Conservation (phyloP, 306 rosid genomes). For the Sicyos edulis region DNA sequence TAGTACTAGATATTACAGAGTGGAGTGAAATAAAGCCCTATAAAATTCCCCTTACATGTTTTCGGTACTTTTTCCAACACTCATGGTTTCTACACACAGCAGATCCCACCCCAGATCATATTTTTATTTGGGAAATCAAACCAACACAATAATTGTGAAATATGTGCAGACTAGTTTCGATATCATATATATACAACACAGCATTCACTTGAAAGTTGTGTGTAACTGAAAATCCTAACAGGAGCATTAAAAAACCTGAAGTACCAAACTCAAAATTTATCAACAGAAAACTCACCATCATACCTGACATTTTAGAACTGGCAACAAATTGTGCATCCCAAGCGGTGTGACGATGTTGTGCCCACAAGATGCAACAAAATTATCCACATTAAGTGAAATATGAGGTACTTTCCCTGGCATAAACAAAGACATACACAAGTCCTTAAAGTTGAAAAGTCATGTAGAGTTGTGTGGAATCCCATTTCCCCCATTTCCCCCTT, state of each 20-base stretch:
- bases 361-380: conserved; percentile 30
- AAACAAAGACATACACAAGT: too few relatives aligned
- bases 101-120: conserved; percentile 1
- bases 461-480: too few relatives aligned
- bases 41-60: not conserved
- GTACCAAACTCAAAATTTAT: conserved; percentile 2
- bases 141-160: not conserved
- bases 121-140: not conserved
- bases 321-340: conserved; percentile 26
- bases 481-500: too few relatives aligned
- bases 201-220: not conserved
- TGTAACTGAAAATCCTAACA: not conserved
- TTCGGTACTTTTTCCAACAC: not conserved
- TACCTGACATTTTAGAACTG: conserved; percentile 66
- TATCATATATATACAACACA: not conserved
- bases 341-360: conserved; percentile 20
- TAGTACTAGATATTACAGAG: conserved; percentile 19
- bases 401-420: conserved; percentile 51
- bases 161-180: not conserved
- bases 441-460: too few relatives aligned
- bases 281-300: conserved; percentile 61
- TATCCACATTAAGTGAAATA: conserved; percentile 37
- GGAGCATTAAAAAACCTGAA: not conserved
- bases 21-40: not conserved
- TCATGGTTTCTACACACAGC: not conserved